A percentile compares a stretch with the other conserved stretches of the same genome.
Evolutionary conservation across 495 filamentous ascomycete genomes (phyloP).

Genomic region (Pseudevernia furfuracea): DNA sequence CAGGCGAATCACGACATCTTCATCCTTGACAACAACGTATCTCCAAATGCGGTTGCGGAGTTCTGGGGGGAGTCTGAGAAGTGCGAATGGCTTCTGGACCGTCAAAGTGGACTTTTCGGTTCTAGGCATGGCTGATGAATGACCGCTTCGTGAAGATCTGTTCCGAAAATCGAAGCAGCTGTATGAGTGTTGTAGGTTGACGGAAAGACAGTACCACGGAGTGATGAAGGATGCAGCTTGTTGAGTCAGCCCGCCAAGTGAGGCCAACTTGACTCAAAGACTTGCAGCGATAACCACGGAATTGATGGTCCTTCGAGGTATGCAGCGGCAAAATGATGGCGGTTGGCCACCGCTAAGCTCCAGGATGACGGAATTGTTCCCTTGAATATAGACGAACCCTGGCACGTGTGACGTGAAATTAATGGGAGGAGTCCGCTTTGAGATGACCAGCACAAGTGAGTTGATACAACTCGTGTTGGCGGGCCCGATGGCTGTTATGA

Average conservation of each 20-base stretch:
- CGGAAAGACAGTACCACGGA: too few relatives aligned
- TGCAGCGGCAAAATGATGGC: background rate
- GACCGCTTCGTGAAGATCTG: background rate
- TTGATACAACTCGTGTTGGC: background rate
- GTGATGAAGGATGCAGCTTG: too few relatives aligned
- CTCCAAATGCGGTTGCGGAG: conserved; percentile 10
- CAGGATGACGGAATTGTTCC: background rate
- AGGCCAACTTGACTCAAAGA: too few relatives aligned
- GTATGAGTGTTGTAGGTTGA: background rate
- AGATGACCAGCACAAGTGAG: background rate
- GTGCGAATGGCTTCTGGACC: background rate
- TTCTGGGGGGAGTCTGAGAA: conserved; percentile 2
- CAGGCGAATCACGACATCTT: background rate
- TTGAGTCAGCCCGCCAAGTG: too few relatives aligned
- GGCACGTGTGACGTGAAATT: background rate
- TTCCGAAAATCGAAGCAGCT: too few relatives aligned
- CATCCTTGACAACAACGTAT: background rate
- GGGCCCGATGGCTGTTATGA: background rate
- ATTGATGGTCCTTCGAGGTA: too few relatives aligned
- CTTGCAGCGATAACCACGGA: too few relatives aligned
- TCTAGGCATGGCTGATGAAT: background rate
- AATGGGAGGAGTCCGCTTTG: background rate
- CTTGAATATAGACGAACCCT: background rate
- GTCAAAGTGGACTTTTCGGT: background rate
- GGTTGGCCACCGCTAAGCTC: background rate